Conservation (phyloP, 2,329 filamentous ascomycete species). For the Cordyceps tenuipes region DNA sequence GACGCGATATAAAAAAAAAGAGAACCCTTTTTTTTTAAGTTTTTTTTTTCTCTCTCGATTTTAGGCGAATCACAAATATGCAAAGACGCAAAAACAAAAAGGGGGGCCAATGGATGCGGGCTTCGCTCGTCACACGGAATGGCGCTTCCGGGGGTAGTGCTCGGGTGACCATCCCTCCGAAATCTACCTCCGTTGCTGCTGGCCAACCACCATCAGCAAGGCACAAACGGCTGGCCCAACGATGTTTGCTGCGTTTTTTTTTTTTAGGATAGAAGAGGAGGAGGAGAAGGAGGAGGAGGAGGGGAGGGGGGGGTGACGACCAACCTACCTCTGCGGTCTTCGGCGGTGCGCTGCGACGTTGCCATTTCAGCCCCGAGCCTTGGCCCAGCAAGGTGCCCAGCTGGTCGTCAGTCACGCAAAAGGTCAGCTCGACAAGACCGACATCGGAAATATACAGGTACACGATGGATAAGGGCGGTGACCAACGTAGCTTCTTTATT, state of each 20-base stretch:
- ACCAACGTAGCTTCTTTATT: not conserved
- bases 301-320: not conserved
- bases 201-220: not conserved
- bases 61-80: not conserved
- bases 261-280: not conserved
- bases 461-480: not conserved
- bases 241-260: not conserved
- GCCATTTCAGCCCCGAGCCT: constrained; percentile 7
- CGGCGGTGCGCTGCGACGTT: not conserved
- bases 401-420: not conserved
- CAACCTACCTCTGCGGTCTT: not conserved
- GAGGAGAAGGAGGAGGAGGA: too few relatives aligned
- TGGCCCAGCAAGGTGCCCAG: not conserved
- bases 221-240: not conserved
- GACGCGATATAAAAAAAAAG: too few relatives aligned
- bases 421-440: not conserved
- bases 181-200: not conserved
- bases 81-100: too few relatives aligned
- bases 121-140: not conserved
- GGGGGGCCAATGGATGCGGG: not conserved
- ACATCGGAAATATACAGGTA: not conserved
- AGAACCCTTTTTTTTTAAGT: too few relatives aligned
- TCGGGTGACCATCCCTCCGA: not conserved
- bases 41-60: not conserved
- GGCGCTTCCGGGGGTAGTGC: not conserved